These are phyloP conservation scores for Magnaporthiopsis incrustans DNA, from an alignment of 2,329 filamentous ascomycete genomes.

Conservation along the genomic window DNA sequence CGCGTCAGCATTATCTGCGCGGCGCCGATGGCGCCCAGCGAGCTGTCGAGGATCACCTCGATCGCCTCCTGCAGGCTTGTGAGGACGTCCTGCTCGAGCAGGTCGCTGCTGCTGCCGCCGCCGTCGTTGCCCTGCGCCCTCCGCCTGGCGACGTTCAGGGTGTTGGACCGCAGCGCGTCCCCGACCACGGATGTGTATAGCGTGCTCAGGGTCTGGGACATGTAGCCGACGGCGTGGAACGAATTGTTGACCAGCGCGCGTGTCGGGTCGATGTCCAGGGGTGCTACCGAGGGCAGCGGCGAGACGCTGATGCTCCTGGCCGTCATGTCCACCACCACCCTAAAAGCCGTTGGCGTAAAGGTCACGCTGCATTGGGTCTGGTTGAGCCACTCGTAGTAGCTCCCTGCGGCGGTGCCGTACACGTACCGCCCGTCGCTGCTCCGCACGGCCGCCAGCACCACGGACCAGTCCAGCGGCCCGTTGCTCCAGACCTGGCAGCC, in stretches of 20 bases:
- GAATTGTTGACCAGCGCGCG: conserved; percentile 21
- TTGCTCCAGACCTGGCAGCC: conserved; percentile 21
- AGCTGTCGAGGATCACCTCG: too few relatives aligned
- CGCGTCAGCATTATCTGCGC: too few relatives aligned
- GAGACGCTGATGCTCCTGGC: conserved; percentile 21
- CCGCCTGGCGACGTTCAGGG: too few relatives aligned
- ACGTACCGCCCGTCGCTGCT: conserved; percentile 19
- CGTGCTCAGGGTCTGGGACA: conserved; percentile 28
- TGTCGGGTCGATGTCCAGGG: conserved; percentile 17
- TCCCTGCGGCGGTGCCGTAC: conserved; percentile 20
- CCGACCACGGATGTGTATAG: conserved; percentile 27
- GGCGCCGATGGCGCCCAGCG: too few relatives aligned
- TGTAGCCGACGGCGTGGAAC: conserved; percentile 25
- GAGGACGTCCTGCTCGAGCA: too few relatives aligned
- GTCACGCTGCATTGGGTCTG: conserved; percentile 22
- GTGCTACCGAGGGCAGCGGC: conserved; percentile 6
- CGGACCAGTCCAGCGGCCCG: conserved; percentile 19
- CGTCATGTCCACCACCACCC: conserved; percentile 20
- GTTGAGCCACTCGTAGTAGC: conserved; percentile 22
- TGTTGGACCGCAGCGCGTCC: conserved; percentile 13
- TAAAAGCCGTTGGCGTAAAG: conserved; percentile 20
- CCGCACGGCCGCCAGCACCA: conserved; percentile 23
- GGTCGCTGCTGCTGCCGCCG: too few relatives aligned
- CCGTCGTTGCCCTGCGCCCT: too few relatives aligned
- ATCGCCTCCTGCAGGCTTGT: too few relatives aligned